These are phyloP conservation scores for Cocos nucifera DNA, from an alignment of 176 grass and related monocot species.

Conservation along the genomic window DNA sequence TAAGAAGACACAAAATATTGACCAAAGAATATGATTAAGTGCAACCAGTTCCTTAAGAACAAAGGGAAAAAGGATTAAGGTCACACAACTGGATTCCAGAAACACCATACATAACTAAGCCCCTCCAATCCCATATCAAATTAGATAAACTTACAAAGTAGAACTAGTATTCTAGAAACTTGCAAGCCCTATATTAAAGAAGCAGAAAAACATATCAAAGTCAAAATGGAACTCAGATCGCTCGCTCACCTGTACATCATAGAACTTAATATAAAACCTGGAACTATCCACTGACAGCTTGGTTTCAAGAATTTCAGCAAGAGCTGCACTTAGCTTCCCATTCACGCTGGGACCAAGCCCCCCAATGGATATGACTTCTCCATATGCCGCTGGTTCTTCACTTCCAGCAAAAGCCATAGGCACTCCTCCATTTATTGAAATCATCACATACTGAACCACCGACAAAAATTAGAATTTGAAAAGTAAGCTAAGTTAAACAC, in stretches of 20 bases:
- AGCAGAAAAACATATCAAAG: too few relatives aligned
- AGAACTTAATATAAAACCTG: slow-evolving; percentile 91
- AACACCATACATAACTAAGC: too few relatives aligned
- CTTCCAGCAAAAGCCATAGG: slow-evolving; percentile 5
- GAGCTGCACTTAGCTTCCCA: slow-evolving; percentile 61
- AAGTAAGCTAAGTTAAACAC: too few relatives aligned
- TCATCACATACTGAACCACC: slow-evolving; percentile 67
- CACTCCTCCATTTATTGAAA: slow-evolving; percentile 62
- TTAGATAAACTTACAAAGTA: too few relatives aligned
- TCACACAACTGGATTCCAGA: too few relatives aligned
- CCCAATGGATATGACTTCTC: slow-evolving; percentile 78
- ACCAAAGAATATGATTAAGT: too few relatives aligned
- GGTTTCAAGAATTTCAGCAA: slow-evolving; percentile 74
- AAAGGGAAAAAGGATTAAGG: too few relatives aligned
- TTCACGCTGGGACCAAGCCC: slow-evolving; percentile 71
- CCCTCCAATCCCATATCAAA: too few relatives aligned
- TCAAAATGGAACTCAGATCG: neutral
- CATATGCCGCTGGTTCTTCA: slow-evolving; percentile 39
- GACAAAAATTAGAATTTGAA: neutral
- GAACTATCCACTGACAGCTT: slow-evolving; percentile 60
- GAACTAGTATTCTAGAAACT: too few relatives aligned
- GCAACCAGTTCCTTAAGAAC: too few relatives aligned
- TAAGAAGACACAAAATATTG: too few relatives aligned
- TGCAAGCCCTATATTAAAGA: too few relatives aligned
- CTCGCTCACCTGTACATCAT: slow-evolving; percentile 50